Conservation (phyloP, 352 stramenopile genomes). For the Blastocystis sp. region DNA sequence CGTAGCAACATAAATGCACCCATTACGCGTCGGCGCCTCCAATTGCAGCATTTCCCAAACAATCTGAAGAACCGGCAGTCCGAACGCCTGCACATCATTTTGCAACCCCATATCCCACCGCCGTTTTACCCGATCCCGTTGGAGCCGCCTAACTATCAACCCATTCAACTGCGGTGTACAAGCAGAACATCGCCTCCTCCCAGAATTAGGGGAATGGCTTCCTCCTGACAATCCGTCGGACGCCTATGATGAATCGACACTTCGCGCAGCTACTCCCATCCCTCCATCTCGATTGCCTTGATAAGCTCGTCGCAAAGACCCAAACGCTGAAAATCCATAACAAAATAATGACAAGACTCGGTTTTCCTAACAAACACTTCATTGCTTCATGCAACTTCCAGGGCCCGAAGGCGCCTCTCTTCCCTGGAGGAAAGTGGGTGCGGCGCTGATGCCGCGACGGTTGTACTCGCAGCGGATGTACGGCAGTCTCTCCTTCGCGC, state of each 20-base stretch:
- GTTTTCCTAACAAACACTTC: background rate
- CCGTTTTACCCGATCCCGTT: slow-evolving; percentile 82
- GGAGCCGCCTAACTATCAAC: slow-evolving; percentile 65
- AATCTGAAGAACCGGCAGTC: slow-evolving; percentile 81
- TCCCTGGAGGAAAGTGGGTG: slow-evolving; percentile 35
- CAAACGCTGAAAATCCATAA: slow-evolving; percentile 35
- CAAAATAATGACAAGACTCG: background rate
- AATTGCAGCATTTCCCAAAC: slow-evolving; percentile 57
- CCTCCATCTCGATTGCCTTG: background rate
- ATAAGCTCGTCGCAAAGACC: slow-evolving; percentile 41
- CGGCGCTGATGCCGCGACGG: slow-evolving; percentile 57
- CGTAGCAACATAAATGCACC: background rate
- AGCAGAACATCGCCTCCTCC: slow-evolving; percentile 75
- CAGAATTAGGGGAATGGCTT: slow-evolving; percentile 79
- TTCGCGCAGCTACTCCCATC: background rate
- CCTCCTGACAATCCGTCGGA: slow-evolving; percentile 76
- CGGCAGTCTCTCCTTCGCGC: slow-evolving; percentile 32
- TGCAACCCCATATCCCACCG: background rate
- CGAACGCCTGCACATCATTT: slow-evolving; percentile 68
- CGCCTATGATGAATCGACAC: slow-evolving; percentile 16
- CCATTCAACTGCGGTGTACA: background rate
- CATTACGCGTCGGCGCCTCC: background rate
- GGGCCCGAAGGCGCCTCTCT: background rate
- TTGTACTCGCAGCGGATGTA: slow-evolving; percentile 61
- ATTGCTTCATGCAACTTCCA: slow-evolving; percentile 53